Percentiles rank a stretch among this genome's conserved stretches.
These are phyloP conservation scores for Rubia balearica DNA, from an alignment of 305 asterid species.

Conservation along the genomic window DNA sequence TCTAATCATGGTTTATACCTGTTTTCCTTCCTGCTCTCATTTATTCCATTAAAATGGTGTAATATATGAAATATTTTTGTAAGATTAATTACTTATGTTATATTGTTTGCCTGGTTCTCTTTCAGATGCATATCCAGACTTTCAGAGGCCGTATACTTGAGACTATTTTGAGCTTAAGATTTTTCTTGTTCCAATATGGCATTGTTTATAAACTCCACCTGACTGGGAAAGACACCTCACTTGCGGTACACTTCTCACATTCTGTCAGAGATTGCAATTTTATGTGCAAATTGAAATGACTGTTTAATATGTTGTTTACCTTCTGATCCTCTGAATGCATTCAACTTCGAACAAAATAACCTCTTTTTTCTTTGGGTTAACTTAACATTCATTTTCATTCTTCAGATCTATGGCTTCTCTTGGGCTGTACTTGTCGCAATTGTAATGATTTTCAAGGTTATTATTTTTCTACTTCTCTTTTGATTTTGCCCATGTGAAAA, in stretches of 20 bases:
- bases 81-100: background rate
- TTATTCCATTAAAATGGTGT: background rate
- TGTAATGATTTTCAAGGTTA: slow-evolving; percentile 80
- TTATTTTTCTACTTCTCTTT: slow-evolving; percentile 12
- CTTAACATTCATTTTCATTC: slow-evolving; percentile 1
- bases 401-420: slow-evolving; percentile 86
- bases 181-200: slow-evolving; percentile 89
- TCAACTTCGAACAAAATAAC: background rate
- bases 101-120: slow-evolving; percentile 7
- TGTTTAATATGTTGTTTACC: background rate
- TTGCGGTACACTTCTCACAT: slow-evolving; percentile 53
- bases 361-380: background rate
- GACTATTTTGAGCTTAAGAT: slow-evolving; percentile 90
- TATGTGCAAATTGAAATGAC: background rate
- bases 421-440: slow-evolving; percentile 85
- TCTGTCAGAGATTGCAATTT: background rate
- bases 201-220: slow-evolving; percentile 87
- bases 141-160: slow-evolving; percentile 95
- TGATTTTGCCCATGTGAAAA: background rate
- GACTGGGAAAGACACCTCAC: slow-evolving; percentile 63
- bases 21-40: background rate
- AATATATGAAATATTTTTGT: background rate
- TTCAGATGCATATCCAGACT: slow-evolving; percentile 92
- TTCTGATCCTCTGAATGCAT: slow-evolving; percentile 2
- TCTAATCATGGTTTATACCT: background rate